Base-by-base conservation (phyloP, 2,329 filamentous ascomycete species). In the Cadophora gregata region DNA sequence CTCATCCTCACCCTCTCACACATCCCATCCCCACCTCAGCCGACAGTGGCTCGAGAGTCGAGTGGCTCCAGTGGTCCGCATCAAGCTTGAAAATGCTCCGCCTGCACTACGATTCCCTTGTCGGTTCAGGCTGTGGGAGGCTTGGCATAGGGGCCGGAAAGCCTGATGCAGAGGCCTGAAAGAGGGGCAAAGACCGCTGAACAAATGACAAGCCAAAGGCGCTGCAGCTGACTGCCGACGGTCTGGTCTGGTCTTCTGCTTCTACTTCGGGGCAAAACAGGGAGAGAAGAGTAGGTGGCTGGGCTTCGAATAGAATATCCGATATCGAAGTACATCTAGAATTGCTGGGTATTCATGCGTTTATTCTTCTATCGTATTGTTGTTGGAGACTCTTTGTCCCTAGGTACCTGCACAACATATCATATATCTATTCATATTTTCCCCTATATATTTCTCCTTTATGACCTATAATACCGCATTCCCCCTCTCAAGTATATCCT, bases 121-220 rank as follows among this genome's bases (percentile, higher is more conserved):
- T 48, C 38, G 3, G 33, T 42, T 50, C 55, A 61, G 63, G 60
- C 47, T 42, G 25, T 53, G 29, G n/a, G 36, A n/a, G 36, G 27
- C 38, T 36, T 36, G 59, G 45, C 45, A 55, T 21, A 9, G 25
- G 24, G 29, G 29, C 31, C 10, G 58, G 59, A 64, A 53, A 68
- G 69, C 66, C 69, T 68, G 69, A 63, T 64, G 36, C 31, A 47
- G 66, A 67, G 69, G 66, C 69, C 66, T 68, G 64, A 66, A 70
- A 58, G 66, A 65, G 66, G 62, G 69, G 66, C 64, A 50, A 33
- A 33, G 45, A 45, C 36, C 14, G 31, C 24, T 33, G 53, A 58
- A 25, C 53, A 58, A 58, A 58, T 25, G 53, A 58, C 53, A 58
- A 21, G n/a, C 21, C 31, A 55, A 36, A 33, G 29, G 29, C 51